Conservation (phyloP, 345 rosid genomes). For the Gossypium stocksii region DNA sequence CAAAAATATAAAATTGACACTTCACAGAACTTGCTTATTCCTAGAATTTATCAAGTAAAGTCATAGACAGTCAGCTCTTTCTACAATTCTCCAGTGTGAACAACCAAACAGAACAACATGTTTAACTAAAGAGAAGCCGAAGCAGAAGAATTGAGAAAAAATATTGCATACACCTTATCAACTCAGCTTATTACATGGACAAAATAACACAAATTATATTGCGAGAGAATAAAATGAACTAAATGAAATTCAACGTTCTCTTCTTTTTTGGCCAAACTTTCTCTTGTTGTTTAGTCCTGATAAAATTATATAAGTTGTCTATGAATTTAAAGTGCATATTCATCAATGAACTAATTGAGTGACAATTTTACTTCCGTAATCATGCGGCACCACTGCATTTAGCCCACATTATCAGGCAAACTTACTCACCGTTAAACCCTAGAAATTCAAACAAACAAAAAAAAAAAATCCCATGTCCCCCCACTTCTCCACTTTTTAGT, state of each 20-base stretch:
- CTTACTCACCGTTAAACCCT: conserved; percentile 1
- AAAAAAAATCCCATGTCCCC: neutral
- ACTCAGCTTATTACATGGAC: neutral
- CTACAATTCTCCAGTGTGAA: neutral
- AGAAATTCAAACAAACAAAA: neutral
- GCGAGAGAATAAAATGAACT: neutral
- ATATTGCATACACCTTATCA: neutral
- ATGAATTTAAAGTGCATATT: neutral
- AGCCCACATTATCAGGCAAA: neutral
- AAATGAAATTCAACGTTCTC: neutral
- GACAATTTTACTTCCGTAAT: neutral
- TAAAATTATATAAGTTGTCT: neutral
- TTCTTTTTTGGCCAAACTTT: neutral
- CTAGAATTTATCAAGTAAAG: neutral
- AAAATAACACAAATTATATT: neutral
- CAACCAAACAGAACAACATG: neutral
- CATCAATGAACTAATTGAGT: neutral
- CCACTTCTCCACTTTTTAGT: neutral
- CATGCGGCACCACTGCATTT: neutral
- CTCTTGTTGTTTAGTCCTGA: neutral
- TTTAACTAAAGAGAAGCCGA: neutral
- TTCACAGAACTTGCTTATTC: neutral
- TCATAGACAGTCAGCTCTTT: neutral
- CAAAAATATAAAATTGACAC: neutral
- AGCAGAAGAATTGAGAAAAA: neutral